These are phyloP conservation scores for Stramenopiles sp. DNA, from an alignment of 352 stramenopile species.

Conservation along the genomic window DNA sequence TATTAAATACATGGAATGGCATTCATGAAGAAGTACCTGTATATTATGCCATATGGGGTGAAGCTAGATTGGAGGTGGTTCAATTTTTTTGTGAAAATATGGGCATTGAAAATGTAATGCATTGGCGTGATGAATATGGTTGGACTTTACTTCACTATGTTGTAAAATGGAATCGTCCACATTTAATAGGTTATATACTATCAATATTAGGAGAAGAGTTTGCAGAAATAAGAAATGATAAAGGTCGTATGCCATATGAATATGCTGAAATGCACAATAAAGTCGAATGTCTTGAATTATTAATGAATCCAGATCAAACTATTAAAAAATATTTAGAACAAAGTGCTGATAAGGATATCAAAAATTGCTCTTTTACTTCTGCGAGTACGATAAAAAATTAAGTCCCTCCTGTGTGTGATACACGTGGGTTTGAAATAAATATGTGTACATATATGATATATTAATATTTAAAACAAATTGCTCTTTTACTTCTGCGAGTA, in stretches of 20 bases:
- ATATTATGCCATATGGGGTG: background rate
- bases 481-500: no score
- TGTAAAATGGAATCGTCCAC: background rate
- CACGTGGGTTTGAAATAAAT: no score
- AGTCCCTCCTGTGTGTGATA: no score
- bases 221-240: background rate
- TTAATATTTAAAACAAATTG: no score
- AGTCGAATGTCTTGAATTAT: background rate
- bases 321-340: background rate
- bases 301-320: background rate
- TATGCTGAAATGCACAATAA: background rate
- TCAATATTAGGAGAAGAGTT: background rate
- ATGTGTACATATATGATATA: no score
- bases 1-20: background rate
- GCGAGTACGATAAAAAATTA: no score
- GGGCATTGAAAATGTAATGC: background rate
- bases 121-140: background rate
- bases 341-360: no score
- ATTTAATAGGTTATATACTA: background rate
- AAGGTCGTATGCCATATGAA: background rate
- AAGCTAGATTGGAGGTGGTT: background rate
- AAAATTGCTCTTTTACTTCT: no score
- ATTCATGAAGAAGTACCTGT: background rate
- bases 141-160: background rate
- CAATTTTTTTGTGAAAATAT: background rate